Conservation (phyloP, 2,329 filamentous ascomycete genomes). For the Magnaporthales sp. region DNA sequence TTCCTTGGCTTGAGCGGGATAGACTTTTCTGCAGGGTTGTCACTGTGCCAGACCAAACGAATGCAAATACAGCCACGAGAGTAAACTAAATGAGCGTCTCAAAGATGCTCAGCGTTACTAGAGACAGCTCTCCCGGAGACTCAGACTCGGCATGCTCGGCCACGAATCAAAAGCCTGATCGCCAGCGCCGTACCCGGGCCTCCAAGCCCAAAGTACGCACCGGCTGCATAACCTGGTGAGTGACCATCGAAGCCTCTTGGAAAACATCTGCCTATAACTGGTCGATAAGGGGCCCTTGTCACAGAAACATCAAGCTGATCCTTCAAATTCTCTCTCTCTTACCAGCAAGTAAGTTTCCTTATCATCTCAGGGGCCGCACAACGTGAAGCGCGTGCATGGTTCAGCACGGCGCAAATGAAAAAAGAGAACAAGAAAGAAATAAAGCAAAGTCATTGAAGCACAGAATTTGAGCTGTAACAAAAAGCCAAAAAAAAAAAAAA, state of each 20-base stretch:
- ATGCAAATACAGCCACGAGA: neutral
- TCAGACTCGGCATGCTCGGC: constrained; percentile 6
- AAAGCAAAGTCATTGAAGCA: neutral
- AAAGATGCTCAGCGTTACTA: neutral
- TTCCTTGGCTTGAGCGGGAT: neutral
- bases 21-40: neutral
- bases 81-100: neutral
- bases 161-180: neutral
- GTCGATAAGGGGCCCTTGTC: neutral
- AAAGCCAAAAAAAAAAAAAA: constrained; percentile 10
- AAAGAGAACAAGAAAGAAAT: neutral
- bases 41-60: neutral
- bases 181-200: constrained; percentile 18
- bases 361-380: neutral
- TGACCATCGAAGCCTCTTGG: neutral
- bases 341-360: constrained; percentile 19
- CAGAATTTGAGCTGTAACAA: neutral
- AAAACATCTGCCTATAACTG: too few relatives aligned
- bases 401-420: neutral
- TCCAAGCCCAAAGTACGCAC: constrained; percentile 30
- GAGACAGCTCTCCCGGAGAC: constrained; percentile 1
- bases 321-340: neutral
- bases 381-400: neutral
- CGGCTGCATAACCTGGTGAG: constrained; percentile 31
- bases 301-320: neutral